Base-by-base conservation (phyloP, 2,329 filamentous ascomycete species). In the Cladophialophora carrionii region DNA sequence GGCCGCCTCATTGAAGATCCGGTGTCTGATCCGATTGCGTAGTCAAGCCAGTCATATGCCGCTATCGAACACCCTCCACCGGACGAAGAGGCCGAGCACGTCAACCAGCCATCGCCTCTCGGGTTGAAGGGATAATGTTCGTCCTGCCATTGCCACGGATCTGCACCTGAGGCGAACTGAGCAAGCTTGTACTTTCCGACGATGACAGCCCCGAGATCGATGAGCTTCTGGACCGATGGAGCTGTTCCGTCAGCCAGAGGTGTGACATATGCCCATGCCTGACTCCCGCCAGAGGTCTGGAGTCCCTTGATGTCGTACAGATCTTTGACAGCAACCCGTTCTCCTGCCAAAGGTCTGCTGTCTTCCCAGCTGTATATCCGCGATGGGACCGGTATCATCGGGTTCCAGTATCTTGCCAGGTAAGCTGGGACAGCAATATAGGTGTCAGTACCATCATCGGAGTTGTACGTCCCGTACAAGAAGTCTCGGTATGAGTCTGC, bases 1-100 rank as follows among this genome's bases (percentile, higher is more conserved):
- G 82, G 82, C 0, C 79, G 75, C 10, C 81, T 77, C 63, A 83
- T 81, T 17, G 79, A 79, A 4, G 79, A 79, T 3, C 79, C 81
- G 1, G 81, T 84, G 52, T 79, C 77, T 12, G 71, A 74, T 2
- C 78, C 78, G 52, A 79, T 74, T 6, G 76, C 74, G 26, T 72
- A 73, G 63, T 80, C 78, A 6, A 80, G 72, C 78, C 78, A 80
- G 34, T 75, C 73, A 63, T 80, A 79, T 0, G 74, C 73, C 8
- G 76, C 77, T 0, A 79, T 69, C 0, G 74, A 70, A 46, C 72
- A 74, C 10, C 70, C 72, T 14, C 71, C 64, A 10, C 72, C 72
- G 4, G 71, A 67, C 9, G 70, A 72, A 9, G 71, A 72, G 12
- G 71, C 71, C 20, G 69, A 71, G 22, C 67, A 64, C 46, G 72